These are phyloP conservation scores for Elongisporangium prolatum DNA, from an alignment of 352 stramenopile species.

Conservation along the genomic window DNA sequence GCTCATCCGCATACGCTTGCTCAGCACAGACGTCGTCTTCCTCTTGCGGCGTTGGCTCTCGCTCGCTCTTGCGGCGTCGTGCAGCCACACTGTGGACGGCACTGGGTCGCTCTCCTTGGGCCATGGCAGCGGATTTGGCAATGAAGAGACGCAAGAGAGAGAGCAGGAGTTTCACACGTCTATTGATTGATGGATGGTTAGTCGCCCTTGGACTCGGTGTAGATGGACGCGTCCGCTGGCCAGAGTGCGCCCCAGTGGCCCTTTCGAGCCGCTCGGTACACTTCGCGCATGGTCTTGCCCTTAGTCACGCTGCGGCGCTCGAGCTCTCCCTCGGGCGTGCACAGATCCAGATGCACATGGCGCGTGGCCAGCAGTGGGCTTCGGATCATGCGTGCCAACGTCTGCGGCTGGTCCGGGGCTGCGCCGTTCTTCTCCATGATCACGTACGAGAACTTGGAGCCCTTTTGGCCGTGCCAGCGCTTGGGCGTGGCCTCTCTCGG, in stretches of 20 bases:
- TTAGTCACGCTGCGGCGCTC: constrained; percentile 76
- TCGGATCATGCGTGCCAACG: constrained; percentile 60
- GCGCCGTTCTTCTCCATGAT: constrained; percentile 67
- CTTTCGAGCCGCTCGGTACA: constrained; percentile 79
- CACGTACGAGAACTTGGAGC: constrained; percentile 85
- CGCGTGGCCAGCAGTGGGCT: constrained; percentile 65
- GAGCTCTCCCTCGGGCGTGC: constrained; percentile 69
- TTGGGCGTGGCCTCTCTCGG: constrained; percentile 70
- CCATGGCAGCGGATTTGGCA: neutral
- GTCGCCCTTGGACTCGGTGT: constrained; percentile 38
- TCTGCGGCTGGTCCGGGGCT: constrained; percentile 18
- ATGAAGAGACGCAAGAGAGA: constrained; percentile 1
- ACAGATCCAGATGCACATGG: constrained; percentile 81
- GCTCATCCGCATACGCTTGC: neutral
- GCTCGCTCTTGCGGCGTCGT: neutral
- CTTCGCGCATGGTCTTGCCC: constrained; percentile 67
- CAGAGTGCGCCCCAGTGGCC: constrained; percentile 76
- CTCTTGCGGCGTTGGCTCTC: neutral
- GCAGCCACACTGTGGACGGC: neutral
- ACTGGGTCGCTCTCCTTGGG: neutral
- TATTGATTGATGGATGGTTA: neutral
- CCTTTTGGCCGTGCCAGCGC: constrained; percentile 81
- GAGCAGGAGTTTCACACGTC: neutral
- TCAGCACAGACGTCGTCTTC: neutral
- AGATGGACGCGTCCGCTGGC: constrained; percentile 63